These are phyloP conservation scores for Geopyxis carbonaria DNA, from an alignment of 495 filamentous ascomycete genomes.

Conservation along the genomic window DNA sequence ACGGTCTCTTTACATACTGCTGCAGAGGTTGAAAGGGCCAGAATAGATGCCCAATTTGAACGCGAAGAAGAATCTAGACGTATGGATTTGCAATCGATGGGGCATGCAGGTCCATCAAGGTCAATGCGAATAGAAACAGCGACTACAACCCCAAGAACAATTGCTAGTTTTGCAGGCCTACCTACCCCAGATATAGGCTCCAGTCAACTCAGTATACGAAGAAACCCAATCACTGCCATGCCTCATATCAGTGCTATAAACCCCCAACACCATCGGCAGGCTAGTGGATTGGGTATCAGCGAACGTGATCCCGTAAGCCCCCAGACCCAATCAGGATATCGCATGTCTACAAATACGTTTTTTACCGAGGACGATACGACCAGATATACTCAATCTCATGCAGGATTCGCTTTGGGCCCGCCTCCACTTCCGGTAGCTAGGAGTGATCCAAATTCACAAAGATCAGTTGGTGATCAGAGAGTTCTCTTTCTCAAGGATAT, in stretches of 20 bases:
- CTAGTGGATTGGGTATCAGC: too few relatives aligned
- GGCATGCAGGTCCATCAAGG: too few relatives aligned
- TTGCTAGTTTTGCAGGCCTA: conserved; percentile 3
- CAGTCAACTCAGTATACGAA: too few relatives aligned
- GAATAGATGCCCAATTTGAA: conserved; percentile 16
- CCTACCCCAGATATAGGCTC: too few relatives aligned
- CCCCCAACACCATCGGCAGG: too few relatives aligned
- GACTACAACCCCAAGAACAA: background rate
- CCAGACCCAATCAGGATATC: too few relatives aligned
- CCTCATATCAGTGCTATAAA: too few relatives aligned
- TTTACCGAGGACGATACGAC: conserved; percentile 18
- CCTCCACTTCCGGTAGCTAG: conserved; percentile 9
- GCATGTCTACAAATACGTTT: conserved; percentile 7
- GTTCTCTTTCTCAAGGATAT: conserved; percentile 19
- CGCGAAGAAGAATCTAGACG: conserved; percentile 10
- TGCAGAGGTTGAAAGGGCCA: conserved; percentile 13
- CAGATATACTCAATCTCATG: conserved; percentile 12
- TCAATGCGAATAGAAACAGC: too few relatives aligned
- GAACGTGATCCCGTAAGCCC: too few relatives aligned
- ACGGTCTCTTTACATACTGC: conserved; percentile 14
- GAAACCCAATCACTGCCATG: too few relatives aligned
- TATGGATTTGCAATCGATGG: background rate
- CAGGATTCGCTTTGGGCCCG: background rate
- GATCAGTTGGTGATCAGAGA: conserved; percentile 9
- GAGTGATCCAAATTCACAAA: too few relatives aligned